Evolutionary conservation across 2,329 filamentous ascomycete genomes (phyloP), one percentile per base, ranked within the genome.

Genomic region (Amylocarpus encephaloides): DNA sequence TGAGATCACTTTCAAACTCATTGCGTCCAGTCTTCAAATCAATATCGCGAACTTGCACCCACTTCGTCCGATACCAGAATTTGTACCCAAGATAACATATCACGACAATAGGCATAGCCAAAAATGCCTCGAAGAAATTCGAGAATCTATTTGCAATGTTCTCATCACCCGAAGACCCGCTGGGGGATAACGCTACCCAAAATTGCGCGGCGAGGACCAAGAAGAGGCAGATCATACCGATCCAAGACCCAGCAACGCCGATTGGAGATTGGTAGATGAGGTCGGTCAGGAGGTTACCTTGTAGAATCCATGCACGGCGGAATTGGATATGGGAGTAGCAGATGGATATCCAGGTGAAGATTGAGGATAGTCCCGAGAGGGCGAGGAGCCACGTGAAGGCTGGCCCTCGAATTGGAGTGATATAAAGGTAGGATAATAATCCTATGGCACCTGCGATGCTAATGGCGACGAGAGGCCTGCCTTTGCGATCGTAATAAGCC

Each of bases 301-400:
- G 79, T 18, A 70, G 65, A 26, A 73, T 72, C 88, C 89, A 95
- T 11, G 84, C 88, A 22, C 72, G 72, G 54, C 91, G 88, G 78
- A 96, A 96, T 48, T 89, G 87, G 65, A 96, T 94, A 69, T 96
- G 91, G 32, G 85, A 80, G 22, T 92, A 72, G 67, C 90, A 95
- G 68, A 95, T 92, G 57, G 85, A 86, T 48, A 75, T 78, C 87
- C 87, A 92, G 5, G 85, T 90, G 72, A 92, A 87, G 66, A 89
- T 78, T 40, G 78, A 81, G 3, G 82, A 85, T 15, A 91, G 76
- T 40, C 83, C 86, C 0, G 83, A 87, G 45, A 89, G 76, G 51
- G 86, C 80, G 41, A 87, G 74, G 64, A 95, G 80, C 90, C 91
- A 95, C 60, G 80, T 77, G 59, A 95, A 88, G 3, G 87, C 83